Evolutionary conservation across 805 yeast genomes (phyloP).

Genomic region (Starmerella davenportii): DNA sequence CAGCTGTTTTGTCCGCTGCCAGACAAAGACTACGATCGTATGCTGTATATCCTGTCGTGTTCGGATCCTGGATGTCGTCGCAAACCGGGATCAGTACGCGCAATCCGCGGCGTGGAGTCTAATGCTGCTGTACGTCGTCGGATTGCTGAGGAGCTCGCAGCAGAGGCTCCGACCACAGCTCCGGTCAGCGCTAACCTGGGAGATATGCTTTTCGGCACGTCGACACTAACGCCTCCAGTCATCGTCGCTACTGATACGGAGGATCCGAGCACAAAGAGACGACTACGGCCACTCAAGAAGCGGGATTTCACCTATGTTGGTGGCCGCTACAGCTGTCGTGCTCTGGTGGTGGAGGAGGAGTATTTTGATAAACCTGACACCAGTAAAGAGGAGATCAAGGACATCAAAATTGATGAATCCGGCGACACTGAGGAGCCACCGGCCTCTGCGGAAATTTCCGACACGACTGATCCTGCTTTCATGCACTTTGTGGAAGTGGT

Average conservation of each 20-base stretch:
- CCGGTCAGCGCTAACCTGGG: constrained; percentile 10
- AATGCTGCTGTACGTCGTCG: constrained; percentile 30
- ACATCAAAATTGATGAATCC: constrained; percentile 31
- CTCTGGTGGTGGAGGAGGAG: constrained; percentile 59
- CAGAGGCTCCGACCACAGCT: constrained; percentile 17
- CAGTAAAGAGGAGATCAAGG: constrained; percentile 2
- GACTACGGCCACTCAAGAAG: neutral
- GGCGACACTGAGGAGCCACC: constrained; percentile 22
- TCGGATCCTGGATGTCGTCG: constrained; percentile 43
- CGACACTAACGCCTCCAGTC: neutral
- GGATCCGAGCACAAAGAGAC: neutral
- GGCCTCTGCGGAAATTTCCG: constrained; percentile 8
- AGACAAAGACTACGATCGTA: constrained; percentile 44
- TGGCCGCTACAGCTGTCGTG: constrained; percentile 39
- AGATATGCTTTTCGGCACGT: constrained; percentile 8
- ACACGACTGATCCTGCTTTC: constrained; percentile 42
- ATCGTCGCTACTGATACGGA: neutral
- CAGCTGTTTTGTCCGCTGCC: constrained; percentile 74
- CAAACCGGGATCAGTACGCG: constrained; percentile 51
- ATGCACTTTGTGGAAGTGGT: constrained; percentile 59
- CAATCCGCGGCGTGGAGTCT: constrained; percentile 55
- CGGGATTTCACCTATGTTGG: neutral
- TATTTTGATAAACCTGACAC: constrained; percentile 31
- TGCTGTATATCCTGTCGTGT: constrained; percentile 67
- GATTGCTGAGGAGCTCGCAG: constrained; percentile 25